Conservation (phyloP, 306 rosid species). For the Fragaria nilgerrensis region DNA sequence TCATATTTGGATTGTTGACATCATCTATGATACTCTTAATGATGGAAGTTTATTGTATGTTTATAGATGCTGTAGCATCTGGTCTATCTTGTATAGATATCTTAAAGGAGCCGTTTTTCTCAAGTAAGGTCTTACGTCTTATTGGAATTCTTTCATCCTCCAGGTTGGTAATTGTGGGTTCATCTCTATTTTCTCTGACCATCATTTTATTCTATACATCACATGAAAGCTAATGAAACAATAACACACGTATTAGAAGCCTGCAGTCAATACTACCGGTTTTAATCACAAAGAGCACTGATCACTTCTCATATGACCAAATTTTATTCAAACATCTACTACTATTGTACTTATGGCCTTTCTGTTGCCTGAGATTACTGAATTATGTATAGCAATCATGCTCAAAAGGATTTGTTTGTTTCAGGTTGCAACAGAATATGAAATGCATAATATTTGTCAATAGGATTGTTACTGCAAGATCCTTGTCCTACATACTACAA, state of each 20-base stretch:
- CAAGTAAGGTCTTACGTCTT: slow-evolving; percentile 72
- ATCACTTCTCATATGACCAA: not conserved
- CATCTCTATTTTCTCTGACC: slow-evolving; percentile 19
- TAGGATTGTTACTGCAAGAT: slow-evolving; percentile 82
- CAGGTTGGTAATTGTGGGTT: slow-evolving; percentile 52
- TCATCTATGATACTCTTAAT: slow-evolving; percentile 20
- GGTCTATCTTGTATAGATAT: slow-evolving; percentile 51
- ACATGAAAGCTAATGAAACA: not conserved
- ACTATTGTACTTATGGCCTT: not conserved
- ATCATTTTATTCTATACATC: not conserved
- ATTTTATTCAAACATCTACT: not conserved
- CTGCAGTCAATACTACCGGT: not conserved
- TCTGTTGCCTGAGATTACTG: not conserved
- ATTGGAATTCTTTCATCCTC: slow-evolving; percentile 70
- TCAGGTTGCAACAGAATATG: slow-evolving; percentile 66
- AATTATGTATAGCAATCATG: not conserved
- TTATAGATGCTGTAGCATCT: slow-evolving; percentile 43
- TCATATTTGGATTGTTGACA: not conserved
- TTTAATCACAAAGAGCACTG: not conserved
- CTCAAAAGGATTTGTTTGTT: slow-evolving; percentile 13
- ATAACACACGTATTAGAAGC: not conserved
- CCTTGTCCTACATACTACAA: slow-evolving; percentile 68
- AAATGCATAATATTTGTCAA: slow-evolving; percentile 92
- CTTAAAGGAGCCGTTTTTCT: slow-evolving; percentile 75
- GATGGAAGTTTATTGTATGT: slow-evolving; percentile 18